Evolutionary conservation across 345 rosid species (phyloP).

Genomic region (Reutealis trisperma): DNA sequence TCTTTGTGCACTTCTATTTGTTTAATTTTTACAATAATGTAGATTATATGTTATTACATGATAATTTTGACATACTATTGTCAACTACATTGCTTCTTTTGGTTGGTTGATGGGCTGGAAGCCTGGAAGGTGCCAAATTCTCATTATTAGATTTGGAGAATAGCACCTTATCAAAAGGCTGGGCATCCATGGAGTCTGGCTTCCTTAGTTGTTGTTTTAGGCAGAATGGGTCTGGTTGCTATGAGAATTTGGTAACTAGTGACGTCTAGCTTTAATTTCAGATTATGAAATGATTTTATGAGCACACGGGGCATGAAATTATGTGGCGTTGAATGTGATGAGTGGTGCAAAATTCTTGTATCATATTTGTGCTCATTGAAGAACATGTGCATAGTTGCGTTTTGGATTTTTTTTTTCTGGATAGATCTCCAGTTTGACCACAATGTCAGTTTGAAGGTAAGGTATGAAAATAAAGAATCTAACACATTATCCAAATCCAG

Average conservation of each 20-base stretch:
- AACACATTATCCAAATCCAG: not conserved
- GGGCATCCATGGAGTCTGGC: not conserved
- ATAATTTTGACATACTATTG: not conserved
- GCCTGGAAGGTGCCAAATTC: not conserved
- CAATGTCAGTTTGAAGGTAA: not conserved
- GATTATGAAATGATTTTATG: not conserved
- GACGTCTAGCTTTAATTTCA: not conserved
- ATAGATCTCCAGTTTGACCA: not conserved
- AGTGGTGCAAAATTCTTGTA: not conserved
- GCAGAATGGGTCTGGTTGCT: no score
- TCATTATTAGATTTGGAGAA: constrained; percentile 1
- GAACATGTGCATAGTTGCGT: no score
- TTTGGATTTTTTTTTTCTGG: no score
- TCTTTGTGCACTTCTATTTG: not conserved
- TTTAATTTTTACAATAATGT: not conserved
- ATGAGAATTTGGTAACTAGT: not conserved
- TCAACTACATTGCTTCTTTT: not conserved
- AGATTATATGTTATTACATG: not conserved
- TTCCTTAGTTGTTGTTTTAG: no score
- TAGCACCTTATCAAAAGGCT: not conserved
- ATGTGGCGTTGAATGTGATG: not conserved
- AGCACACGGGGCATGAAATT: no score
- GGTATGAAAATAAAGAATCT: not conserved
- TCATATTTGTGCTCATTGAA: not conserved
- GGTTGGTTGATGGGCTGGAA: constrained; percentile 20